phyloP scores from a whole-genome alignment of 1,284 basidiomycete species.

The Ganoderma resinaceum region DNA sequence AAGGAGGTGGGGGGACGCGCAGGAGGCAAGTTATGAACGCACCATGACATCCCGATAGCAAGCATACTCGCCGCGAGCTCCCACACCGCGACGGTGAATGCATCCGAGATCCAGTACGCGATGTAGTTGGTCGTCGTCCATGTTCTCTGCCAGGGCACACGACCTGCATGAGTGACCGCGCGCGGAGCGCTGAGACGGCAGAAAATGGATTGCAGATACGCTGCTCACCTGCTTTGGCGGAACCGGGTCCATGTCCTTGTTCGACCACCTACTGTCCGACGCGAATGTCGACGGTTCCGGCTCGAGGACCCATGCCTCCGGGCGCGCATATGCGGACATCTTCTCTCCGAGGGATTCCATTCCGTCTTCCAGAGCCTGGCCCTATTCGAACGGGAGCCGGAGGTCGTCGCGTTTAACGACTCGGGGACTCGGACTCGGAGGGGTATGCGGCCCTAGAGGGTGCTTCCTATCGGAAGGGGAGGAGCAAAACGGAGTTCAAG shows the following conservation, averaged over 20 bases:
- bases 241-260: slow-evolving; percentile 79
- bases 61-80: slow-evolving; percentile 66
- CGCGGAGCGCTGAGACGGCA: not conserved
- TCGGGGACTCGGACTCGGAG: not conserved
- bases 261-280: slow-evolving; percentile 63
- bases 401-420: not conserved
- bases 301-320: slow-evolving; percentile 54
- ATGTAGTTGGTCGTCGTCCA: slow-evolving; percentile 70
- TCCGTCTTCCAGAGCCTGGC: not conserved
- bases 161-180: too few species aligned
- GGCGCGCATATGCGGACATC: slow-evolving; percentile 33
- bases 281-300: slow-evolving; percentile 59
- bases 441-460: too few species aligned
- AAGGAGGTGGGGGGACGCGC: slow-evolving; percentile 3
- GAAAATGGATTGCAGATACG: not conserved
- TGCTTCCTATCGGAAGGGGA: too few species aligned
- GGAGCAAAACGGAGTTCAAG: not conserved
- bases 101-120: slow-evolving; percentile 73
- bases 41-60: slow-evolving; percentile 71
- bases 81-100: slow-evolving; percentile 56
- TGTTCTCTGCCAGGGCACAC: slow-evolving; percentile 46
- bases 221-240: slow-evolving; percentile 46
- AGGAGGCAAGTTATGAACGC: slow-evolving; percentile 16
- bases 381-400: not conserved
- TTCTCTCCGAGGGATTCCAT: slow-evolving; percentile 15